These are phyloP conservation scores for Mycena haematopus DNA, from an alignment of 768 basidiomycete species.

Conservation along the genomic window DNA sequence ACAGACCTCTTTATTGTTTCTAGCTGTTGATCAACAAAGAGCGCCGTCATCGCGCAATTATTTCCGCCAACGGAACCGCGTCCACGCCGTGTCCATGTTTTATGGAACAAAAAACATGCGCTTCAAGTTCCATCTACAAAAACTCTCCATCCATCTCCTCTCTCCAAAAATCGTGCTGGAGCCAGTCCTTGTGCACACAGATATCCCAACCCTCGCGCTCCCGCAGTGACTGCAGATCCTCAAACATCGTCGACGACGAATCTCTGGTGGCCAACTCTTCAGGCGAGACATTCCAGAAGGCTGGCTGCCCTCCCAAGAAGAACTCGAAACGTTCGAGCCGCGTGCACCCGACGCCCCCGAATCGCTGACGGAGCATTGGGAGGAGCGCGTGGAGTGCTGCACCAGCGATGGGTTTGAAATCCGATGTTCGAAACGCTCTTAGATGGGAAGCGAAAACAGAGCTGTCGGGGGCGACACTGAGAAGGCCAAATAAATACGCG, in stretches of 20 bases:
- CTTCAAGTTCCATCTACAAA: no score
- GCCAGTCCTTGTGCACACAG: background rate
- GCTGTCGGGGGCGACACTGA: background rate
- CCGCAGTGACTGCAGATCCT: background rate
- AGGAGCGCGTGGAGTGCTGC: background rate
- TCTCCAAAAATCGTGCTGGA: background rate
- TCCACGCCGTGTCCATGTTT: no score
- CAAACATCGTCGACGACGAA: background rate
- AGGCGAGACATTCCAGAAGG: background rate
- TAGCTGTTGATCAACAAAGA: no score
- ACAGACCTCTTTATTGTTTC: no score
- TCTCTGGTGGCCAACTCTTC: background rate
- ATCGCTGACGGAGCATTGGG: conserved; percentile 8
- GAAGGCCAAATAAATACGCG: background rate
- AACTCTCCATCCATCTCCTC: conserved; percentile 1
- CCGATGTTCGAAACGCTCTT: background rate
- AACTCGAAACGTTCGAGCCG: conserved; percentile 8
- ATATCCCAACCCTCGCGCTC: conserved; percentile 2
- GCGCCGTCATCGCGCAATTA: no score
- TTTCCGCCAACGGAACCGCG: no score
- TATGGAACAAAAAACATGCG: no score
- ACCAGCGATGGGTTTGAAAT: background rate
- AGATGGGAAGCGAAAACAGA: background rate
- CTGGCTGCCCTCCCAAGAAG: background rate
- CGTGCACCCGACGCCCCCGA: background rate